Percentiles rank a stretch among this genome's conserved stretches.
Evolutionary conservation across 768 basidiomycete genomes (phyloP).

Genomic region (Mycena chlorophos): DNA sequence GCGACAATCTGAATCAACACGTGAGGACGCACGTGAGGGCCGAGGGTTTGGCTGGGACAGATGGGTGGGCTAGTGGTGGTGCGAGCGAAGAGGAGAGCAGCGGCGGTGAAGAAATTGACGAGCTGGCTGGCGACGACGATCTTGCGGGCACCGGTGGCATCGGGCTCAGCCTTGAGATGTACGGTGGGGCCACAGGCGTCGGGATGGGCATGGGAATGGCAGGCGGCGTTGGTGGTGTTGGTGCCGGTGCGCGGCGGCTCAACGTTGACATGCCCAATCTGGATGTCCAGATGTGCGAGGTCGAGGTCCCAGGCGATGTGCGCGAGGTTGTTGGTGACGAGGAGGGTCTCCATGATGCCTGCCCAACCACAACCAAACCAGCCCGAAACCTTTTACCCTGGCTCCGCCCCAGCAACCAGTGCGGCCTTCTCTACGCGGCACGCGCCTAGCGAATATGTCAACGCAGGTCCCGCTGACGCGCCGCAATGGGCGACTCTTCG

Average conservation of each 20-base stretch:
- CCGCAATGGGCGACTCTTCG: conserved; percentile 38
- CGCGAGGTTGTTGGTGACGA: conserved; percentile 59
- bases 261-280: conserved; percentile 33
- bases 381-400: conserved; percentile 21
- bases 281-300: conserved; percentile 57
- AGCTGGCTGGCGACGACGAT: conserved; percentile 30
- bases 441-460: no score
- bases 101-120: conserved; percentile 27
- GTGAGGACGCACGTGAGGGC: conserved; percentile 71
- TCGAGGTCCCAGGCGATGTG: conserved; percentile 58
- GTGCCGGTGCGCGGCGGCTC: conserved; percentile 23
- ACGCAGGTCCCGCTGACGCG: conserved; percentile 27
- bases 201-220: conserved; percentile 29
- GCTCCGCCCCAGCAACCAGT: conserved; percentile 18
- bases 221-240: conserved; percentile 22
- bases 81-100: conserved; percentile 29
- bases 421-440: no score
- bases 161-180: conserved; percentile 26
- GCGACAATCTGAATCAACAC: conserved; percentile 89
- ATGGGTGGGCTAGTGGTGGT: conserved; percentile 26
- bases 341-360: conserved; percentile 52
- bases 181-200: conserved; percentile 22
- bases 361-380: conserved; percentile 20
- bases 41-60: conserved; percentile 32
- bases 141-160: conserved; percentile 26